Conservation (phyloP, 2,329 filamentous ascomycete genomes). For the Fusarium begoniae region DNA sequence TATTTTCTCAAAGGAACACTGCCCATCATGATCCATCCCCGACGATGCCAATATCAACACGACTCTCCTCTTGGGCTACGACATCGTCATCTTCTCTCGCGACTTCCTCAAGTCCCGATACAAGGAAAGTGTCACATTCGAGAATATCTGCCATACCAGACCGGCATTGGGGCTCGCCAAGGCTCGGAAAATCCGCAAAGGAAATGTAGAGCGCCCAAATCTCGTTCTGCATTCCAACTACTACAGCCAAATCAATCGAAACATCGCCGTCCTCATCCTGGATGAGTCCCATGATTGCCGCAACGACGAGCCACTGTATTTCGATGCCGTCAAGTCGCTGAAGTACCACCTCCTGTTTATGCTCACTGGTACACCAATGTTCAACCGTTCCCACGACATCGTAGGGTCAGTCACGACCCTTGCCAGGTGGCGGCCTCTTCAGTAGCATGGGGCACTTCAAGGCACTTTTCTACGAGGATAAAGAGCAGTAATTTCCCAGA, state of each 20-base stretch:
- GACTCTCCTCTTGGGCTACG: neutral
- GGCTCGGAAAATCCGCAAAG: no score
- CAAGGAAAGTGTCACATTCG: neutral
- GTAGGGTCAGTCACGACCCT: neutral
- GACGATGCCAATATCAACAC: neutral
- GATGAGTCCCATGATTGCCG: neutral
- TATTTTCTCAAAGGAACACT: neutral
- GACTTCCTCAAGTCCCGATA: neutral
- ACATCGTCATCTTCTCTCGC: neutral
- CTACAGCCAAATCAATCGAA: neutral
- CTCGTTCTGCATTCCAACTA: neutral
- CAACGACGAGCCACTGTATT: neutral
- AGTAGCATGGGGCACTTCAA: neutral
- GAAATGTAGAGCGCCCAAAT: neutral
- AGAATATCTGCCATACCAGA: neutral
- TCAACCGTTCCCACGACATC: neutral
- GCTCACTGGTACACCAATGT: neutral
- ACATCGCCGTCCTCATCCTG: neutral
- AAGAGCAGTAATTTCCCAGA: neutral
- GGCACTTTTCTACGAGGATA: neutral
- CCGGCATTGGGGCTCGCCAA: no score
- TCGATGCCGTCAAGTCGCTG: neutral
- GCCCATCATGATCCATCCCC: neutral
- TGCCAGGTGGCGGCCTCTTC: neutral
- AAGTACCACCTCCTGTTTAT: neutral